Percentiles rank a stretch among this genome's conserved stretches.
phyloP scores from a whole-genome alignment of 371 early-diverging fungal species.

The Mycotypha africana region DNA sequence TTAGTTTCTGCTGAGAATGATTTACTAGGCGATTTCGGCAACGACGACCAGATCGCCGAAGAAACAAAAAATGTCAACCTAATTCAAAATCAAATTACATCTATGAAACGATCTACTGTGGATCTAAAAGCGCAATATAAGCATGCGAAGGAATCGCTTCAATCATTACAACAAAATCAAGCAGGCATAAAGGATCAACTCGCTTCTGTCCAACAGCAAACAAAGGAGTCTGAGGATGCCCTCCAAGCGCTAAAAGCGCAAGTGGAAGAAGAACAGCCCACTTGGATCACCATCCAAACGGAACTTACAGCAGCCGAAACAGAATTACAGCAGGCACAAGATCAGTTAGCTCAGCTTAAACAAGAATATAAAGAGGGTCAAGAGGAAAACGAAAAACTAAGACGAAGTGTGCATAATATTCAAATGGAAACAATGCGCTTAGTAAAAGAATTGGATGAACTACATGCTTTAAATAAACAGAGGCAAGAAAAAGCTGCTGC shows the following conservation, averaged over 20 bases:
- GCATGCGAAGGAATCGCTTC: slow-evolving; percentile 12
- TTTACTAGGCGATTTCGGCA: slow-evolving; percentile 40
- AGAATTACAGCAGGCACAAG: slow-evolving; percentile 8
- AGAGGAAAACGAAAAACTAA: slow-evolving; percentile 27
- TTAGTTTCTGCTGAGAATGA: slow-evolving; percentile 35
- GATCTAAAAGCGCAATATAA: slow-evolving; percentile 21
- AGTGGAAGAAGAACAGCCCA: slow-evolving; percentile 18
- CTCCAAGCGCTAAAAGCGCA: slow-evolving; percentile 16
- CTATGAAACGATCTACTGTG: slow-evolving; percentile 15
- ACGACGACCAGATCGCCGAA: slow-evolving; percentile 20
- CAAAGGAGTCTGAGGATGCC: slow-evolving; percentile 1
- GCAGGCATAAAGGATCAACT: slow-evolving; percentile 16
- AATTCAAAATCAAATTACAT: slow-evolving; percentile 32
- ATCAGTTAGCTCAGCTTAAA: slow-evolving; percentile 14
- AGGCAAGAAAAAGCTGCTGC: slow-evolving; percentile 22
- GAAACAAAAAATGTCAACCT: slow-evolving; percentile 37
- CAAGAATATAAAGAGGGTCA: slow-evolving; percentile 26
- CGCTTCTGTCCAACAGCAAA: slow-evolving; percentile 1
- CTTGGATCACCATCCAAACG: slow-evolving; percentile 14
- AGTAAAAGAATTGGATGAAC: slow-evolving; percentile 18
- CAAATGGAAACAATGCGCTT: slow-evolving; percentile 32
- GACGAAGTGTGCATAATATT: slow-evolving; percentile 30
- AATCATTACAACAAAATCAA: slow-evolving; percentile 22
- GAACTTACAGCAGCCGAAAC: slow-evolving; percentile 21
- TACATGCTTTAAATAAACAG: slow-evolving; percentile 9